Percentiles rank a stretch among this genome's conserved stretches.
These are phyloP conservation scores for Leccinum ochraceum DNA, from an alignment of 768 basidiomycete genomes.

Conservation along the genomic window DNA sequence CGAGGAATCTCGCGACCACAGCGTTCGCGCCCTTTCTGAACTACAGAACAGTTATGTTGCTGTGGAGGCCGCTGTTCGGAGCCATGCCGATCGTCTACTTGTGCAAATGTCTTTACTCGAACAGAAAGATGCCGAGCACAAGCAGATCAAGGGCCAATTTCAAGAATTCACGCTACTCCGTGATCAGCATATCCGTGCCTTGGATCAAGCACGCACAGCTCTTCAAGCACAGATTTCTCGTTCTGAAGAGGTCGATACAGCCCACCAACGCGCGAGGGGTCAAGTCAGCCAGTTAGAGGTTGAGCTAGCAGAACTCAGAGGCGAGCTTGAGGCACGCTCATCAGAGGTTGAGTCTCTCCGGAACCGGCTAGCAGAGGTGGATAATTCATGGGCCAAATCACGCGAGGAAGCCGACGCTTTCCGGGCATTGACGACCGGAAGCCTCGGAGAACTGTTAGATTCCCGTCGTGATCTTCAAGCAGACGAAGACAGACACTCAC, in stretches of 20 bases:
- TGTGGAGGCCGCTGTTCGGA: slow-evolving; percentile 67
- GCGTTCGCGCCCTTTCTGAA: slow-evolving; percentile 63
- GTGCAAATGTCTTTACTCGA: slow-evolving; percentile 72
- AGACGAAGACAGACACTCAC: slow-evolving; percentile 75
- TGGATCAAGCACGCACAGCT: slow-evolving; percentile 83
- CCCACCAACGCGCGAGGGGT: slow-evolving; percentile 69
- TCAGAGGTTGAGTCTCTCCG: slow-evolving; percentile 73
- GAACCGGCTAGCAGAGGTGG: slow-evolving; percentile 70
- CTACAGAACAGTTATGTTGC: slow-evolving; percentile 63
- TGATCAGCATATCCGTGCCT: slow-evolving; percentile 83
- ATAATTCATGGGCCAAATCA: slow-evolving; percentile 90
- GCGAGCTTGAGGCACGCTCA: slow-evolving; percentile 76
- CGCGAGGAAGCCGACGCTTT: slow-evolving; percentile 92
- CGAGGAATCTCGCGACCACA: slow-evolving; percentile 66
- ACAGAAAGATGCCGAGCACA: slow-evolving; percentile 78
- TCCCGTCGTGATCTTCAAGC: slow-evolving; percentile 82
- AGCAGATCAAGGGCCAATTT: slow-evolving; percentile 61
- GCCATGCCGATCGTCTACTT: slow-evolving; percentile 74
- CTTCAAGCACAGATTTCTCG: slow-evolving; percentile 75
- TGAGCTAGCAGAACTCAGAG: slow-evolving; percentile 76
- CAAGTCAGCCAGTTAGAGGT: slow-evolving; percentile 70
- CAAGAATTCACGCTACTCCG: slow-evolving; percentile 69
- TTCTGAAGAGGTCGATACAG: slow-evolving; percentile 74
- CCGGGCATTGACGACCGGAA: slow-evolving; percentile 80
- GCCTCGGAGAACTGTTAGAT: slow-evolving; percentile 84